A percentile compares a stretch with the other conserved stretches of the same genome.
phyloP scores from a whole-genome alignment of 768 basidiomycete species.

The Paxillus ammoniavirescens region DNA sequence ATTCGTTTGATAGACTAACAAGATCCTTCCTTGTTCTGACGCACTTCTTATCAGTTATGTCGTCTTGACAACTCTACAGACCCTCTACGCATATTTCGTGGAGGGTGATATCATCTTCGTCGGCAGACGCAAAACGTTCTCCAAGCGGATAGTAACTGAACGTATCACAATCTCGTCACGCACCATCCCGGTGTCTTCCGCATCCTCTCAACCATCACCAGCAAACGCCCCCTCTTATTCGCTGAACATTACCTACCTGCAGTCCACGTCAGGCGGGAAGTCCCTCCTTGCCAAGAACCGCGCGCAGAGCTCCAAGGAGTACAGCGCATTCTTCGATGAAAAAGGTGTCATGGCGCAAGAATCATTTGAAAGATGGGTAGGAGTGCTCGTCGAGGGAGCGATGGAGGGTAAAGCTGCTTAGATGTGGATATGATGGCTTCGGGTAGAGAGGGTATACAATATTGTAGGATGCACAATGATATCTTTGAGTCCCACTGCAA shows the following conservation, averaged over 20 bases:
- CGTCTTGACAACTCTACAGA: conserved; percentile 66
- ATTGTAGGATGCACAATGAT: conserved; percentile 30
- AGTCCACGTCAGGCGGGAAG: conserved; percentile 84
- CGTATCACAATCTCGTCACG: conserved; percentile 76
- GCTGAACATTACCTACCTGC: conserved; percentile 66
- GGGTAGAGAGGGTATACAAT: conserved; percentile 15
- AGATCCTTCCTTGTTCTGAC: conserved; percentile 4
- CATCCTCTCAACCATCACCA: conserved; percentile 21
- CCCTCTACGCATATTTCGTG: conserved; percentile 82
- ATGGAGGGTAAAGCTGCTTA: conserved; percentile 67
- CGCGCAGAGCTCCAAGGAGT: conserved; percentile 52
- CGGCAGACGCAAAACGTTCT: conserved; percentile 87
- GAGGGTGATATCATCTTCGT: conserved; percentile 85
- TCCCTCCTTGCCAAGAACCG: conserved; percentile 73
- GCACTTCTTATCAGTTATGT: conserved; percentile 56
- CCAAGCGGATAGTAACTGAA: conserved; percentile 91
- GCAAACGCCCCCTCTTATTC: conserved; percentile 63
- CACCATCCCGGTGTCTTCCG: conserved; percentile 47
- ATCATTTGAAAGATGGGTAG: conserved; percentile 76
- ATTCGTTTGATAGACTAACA: conserved; percentile 18
- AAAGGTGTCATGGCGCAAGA: conserved; percentile 77
- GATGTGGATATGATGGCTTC: conserved; percentile 5
- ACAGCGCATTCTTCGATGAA: conserved; percentile 79
- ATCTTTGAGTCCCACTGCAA: conserved; percentile 11
- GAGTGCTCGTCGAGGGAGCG: conserved; percentile 63